These are phyloP conservation scores for Beauveria rudraprayagi DNA, from an alignment of 2,329 filamentous ascomycete genomes.

Conservation along the genomic window DNA sequence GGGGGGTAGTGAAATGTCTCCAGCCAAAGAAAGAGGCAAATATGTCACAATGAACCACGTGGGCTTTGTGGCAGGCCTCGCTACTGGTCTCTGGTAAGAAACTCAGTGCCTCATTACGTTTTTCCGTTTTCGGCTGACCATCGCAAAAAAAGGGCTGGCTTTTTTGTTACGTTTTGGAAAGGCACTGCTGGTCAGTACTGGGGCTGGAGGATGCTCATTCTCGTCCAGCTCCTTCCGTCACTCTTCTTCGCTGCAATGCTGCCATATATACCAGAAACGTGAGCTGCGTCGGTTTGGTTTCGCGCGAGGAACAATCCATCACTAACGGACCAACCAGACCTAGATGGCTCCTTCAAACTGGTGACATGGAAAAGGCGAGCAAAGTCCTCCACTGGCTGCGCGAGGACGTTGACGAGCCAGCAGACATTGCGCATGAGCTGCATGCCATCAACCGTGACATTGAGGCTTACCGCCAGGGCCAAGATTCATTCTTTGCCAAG, in stretches of 20 bases:
- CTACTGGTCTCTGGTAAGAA: constrained; percentile 44
- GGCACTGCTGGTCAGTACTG: constrained; percentile 32
- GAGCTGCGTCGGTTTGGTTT: constrained; percentile 14
- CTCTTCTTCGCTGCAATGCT: constrained; percentile 40
- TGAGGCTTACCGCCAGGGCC: constrained; percentile 25
- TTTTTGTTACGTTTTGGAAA: constrained; percentile 47
- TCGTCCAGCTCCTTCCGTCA: constrained; percentile 44
- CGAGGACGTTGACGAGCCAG: constrained; percentile 30
- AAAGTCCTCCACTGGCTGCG: constrained; percentile 40
- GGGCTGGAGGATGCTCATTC: constrained; percentile 46
- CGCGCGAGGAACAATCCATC: neutral
- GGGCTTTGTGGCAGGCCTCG: constrained; percentile 47
- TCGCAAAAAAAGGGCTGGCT: constrained; percentile 37
- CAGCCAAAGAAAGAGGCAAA: constrained; percentile 43
- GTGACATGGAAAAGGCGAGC: constrained; percentile 33
- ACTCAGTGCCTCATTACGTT: too few species aligned
- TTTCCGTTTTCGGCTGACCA: too few species aligned
- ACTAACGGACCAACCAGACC: constrained; percentile 25
- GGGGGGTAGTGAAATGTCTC: constrained; percentile 41
- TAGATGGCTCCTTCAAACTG: constrained; percentile 49
- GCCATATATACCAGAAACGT: constrained; percentile 48
- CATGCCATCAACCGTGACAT: constrained; percentile 38
- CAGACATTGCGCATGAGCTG: constrained; percentile 35
- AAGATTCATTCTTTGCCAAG: constrained; percentile 15
- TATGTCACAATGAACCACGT: constrained; percentile 53